phyloP scores from a whole-genome alignment of 1,284 basidiomycete species.

The Mrakiaceae sp. region DNA sequence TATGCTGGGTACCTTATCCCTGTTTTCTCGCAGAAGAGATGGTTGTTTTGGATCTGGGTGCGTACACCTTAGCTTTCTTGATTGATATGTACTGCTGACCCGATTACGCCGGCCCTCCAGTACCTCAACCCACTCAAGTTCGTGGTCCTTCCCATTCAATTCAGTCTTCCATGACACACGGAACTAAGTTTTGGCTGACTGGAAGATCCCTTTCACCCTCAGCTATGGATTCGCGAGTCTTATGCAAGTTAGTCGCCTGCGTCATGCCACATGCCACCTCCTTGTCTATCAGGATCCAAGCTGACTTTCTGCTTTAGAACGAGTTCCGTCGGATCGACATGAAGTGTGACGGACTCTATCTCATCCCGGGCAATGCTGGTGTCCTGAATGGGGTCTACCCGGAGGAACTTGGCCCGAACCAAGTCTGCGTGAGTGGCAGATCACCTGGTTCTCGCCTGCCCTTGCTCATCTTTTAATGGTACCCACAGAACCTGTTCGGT shows the following conservation, averaged over 20 bases:
- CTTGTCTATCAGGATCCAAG: too few relatives aligned
- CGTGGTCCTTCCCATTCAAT: not conserved
- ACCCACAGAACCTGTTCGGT: conserved; percentile 25
- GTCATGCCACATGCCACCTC: too few relatives aligned
- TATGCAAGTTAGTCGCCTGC: conserved; percentile 38
- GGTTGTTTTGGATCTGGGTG: conserved; percentile 67
- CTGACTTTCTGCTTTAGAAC: conserved; percentile 39
- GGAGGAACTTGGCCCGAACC: conserved; percentile 35
- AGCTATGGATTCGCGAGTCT: conserved; percentile 68
- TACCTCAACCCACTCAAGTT: conserved; percentile 52
- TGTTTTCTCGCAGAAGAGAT: conserved; percentile 65
- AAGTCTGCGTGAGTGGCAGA: conserved; percentile 25
- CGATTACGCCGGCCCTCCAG: conserved; percentile 20
- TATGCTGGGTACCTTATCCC: conserved; percentile 35
- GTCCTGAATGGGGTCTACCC: conserved; percentile 41
- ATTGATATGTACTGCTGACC: not conserved
- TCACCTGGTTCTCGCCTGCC: too few relatives aligned
- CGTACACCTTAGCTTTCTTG: not conserved
- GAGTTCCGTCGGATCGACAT: conserved; percentile 63
- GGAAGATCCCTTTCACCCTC: conserved; percentile 30
- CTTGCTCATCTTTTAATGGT: too few relatives aligned
- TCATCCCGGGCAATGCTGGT: conserved; percentile 48
- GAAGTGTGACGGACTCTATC: conserved; percentile 28
- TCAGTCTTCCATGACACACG: not conserved
- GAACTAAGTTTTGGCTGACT: not conserved